Evolutionary conservation across 163 green algal species (phyloP).

Genomic region (Scenedesmus sp.): DNA sequence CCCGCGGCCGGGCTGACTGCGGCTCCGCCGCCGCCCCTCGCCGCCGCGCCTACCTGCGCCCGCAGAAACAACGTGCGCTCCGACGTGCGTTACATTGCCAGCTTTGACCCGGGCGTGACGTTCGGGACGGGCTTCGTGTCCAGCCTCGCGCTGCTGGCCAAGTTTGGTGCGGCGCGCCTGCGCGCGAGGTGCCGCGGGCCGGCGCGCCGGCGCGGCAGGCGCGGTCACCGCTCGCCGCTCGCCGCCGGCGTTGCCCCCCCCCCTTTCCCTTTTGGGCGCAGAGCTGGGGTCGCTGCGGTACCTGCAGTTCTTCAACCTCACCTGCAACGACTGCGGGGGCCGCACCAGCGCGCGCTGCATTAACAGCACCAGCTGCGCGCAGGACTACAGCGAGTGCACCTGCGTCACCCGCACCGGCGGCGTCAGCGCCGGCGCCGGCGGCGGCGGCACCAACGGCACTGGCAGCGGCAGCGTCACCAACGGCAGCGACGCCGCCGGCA

Average conservation of each 20-base stretch:
- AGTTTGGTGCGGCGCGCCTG: no score
- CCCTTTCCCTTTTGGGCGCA: slow-evolving; percentile 11
- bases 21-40: no score
- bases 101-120: slow-evolving; percentile 46
- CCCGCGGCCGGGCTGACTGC: no score
- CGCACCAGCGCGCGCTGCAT: slow-evolving; percentile 31
- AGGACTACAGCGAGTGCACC: slow-evolving; percentile 13
- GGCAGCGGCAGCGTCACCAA: background rate
- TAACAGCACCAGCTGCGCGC: slow-evolving; percentile 34
- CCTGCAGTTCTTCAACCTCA: slow-evolving; percentile 48
- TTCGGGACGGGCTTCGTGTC: slow-evolving; percentile 55
- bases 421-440: background rate
- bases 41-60: no score
- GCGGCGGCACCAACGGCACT: background rate
- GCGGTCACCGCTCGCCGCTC: background rate
- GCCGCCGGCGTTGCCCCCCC: background rate
- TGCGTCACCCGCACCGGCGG: background rate
- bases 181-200: no score
- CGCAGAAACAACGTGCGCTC: slow-evolving; percentile 55
- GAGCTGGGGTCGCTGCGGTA: slow-evolving; percentile 32
- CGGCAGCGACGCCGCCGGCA: background rate
- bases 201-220: no score
- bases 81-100: slow-evolving; percentile 62
- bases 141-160: slow-evolving; percentile 52
- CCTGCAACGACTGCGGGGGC: slow-evolving; percentile 50